These are phyloP conservation scores for Teunomyces kruisii DNA, from an alignment of 805 yeast species.

Conservation along the genomic window DNA sequence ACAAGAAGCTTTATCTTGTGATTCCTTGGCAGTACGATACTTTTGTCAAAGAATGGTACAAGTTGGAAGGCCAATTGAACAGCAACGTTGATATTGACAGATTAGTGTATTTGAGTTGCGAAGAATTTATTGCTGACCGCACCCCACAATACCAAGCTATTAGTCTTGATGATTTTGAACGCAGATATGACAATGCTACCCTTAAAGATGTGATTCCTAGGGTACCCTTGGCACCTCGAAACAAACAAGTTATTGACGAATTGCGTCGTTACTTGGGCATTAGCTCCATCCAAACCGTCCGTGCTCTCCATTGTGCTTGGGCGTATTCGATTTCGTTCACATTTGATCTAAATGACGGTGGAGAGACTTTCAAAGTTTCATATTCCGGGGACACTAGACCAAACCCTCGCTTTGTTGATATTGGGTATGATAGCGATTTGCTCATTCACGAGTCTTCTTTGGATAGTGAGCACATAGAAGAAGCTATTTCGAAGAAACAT, in stretches of 20 bases:
- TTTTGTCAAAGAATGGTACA: constrained; percentile 70
- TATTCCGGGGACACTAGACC: constrained; percentile 98
- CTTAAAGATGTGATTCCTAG: constrained; percentile 15
- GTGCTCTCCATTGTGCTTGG: constrained; percentile 83
- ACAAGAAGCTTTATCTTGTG: constrained; percentile 52
- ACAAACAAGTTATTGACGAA: constrained; percentile 24
- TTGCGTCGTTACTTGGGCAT: constrained; percentile 47
- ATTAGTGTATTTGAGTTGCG: constrained; percentile 58
- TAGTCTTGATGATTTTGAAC: constrained; percentile 30
- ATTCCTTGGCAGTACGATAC: constrained; percentile 73
- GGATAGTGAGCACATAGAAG: constrained; percentile 72
- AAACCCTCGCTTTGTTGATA: constrained; percentile 55
- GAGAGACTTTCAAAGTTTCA: constrained; percentile 61
- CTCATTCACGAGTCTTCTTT: constrained; percentile 93
- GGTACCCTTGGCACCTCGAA: constrained; percentile 25
- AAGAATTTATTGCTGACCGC: constrained; percentile 46
- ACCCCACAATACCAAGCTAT: constrained; percentile 29
- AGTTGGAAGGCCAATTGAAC: constrained; percentile 38
- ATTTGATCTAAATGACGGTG: constrained; percentile 42
- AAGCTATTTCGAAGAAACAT: constrained; percentile 81
- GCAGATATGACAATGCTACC: constrained; percentile 25
- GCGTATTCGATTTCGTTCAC: constrained; percentile 65
- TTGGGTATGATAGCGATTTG: constrained; percentile 69
- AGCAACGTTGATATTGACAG: constrained; percentile 34
- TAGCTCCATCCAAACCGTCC: constrained; percentile 52